Evolutionary conservation across 257 asterid species (phyloP).

Genomic region (Voacanga thouarsii): DNA sequence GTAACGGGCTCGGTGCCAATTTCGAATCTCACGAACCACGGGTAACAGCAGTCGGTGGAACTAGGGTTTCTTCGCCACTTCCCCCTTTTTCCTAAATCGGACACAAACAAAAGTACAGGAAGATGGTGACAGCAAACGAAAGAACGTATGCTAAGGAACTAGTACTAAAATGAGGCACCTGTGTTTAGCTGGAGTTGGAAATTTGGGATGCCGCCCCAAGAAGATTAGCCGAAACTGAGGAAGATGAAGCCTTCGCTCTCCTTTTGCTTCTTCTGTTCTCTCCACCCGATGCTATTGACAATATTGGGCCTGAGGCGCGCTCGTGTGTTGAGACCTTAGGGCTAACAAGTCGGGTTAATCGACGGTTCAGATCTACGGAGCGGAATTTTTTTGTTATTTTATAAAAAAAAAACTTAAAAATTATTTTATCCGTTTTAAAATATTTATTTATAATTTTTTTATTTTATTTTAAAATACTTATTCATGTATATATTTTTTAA

Average conservation of each 20-base stretch:
- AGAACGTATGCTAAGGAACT: no score
- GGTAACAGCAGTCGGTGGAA: not conserved
- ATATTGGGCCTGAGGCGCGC: not conserved
- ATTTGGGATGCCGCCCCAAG: not conserved
- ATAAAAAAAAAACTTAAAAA: no score
- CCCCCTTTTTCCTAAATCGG: not conserved
- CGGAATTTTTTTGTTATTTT: no score
- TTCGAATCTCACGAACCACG: slow-evolving; percentile 1
- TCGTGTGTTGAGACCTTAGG: not conserved
- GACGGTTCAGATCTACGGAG: not conserved
- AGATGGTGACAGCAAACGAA: not conserved
- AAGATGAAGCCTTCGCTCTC: not conserved
- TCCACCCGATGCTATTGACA: not conserved
- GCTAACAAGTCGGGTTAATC: not conserved
- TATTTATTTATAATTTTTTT: no score
- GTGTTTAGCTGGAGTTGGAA: not conserved
- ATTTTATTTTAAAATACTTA: no score
- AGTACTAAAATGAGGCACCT: not conserved
- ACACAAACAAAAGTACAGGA: not conserved
- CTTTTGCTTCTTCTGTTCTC: not conserved
- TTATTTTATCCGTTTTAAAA: no score
- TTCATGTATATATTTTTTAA: no score
- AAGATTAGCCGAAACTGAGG: not conserved
- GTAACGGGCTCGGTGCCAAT: not conserved
- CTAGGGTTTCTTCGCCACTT: slow-evolving; percentile 14